These are phyloP conservation scores for Starmerella vaccinii DNA, from an alignment of 805 yeast genomes.

Conservation along the genomic window DNA sequence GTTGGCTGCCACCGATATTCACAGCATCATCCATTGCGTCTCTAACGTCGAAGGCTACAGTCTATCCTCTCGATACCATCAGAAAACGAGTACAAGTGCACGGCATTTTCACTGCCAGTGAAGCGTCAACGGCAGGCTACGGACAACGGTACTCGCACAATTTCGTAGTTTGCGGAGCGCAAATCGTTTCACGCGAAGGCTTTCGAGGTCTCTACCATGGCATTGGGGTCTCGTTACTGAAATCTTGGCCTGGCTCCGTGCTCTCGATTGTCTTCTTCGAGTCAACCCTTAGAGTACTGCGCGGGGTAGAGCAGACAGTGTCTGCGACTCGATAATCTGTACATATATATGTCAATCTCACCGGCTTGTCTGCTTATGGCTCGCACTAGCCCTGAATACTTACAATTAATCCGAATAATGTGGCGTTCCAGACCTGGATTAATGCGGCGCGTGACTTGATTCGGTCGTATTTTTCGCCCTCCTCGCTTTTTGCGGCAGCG, in stretches of 20 bases:
- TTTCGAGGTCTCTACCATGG: constrained; percentile 64
- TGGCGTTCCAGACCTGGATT: constrained; percentile 1
- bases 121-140: constrained; percentile 14
- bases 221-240: constrained; percentile 54
- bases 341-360: too few relatives aligned
- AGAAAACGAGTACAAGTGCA: constrained; percentile 68
- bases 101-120: constrained; percentile 24
- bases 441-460: constrained; percentile 4
- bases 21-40: constrained; percentile 71
- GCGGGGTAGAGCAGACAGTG: constrained; percentile 3
- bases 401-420: background rate
- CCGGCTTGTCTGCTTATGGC: background rate
- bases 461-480: constrained; percentile 4
- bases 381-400: background rate
- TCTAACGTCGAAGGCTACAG: constrained; percentile 52
- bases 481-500: constrained; percentile 3
- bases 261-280: constrained; percentile 61
- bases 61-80: constrained; percentile 80
- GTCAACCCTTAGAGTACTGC: constrained; percentile 25
- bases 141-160: constrained; percentile 25
- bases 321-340: background rate
- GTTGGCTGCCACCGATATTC: constrained; percentile 17
- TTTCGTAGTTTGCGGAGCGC: constrained; percentile 26
- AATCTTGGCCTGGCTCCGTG: constrained; percentile 65
- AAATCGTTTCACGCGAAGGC: constrained; percentile 50